A percentile compares a stretch with the other conserved stretches of the same genome.
phyloP scores from a whole-genome alignment of 129 eudicot genomes.

The Cynara cardunculus region DNA sequence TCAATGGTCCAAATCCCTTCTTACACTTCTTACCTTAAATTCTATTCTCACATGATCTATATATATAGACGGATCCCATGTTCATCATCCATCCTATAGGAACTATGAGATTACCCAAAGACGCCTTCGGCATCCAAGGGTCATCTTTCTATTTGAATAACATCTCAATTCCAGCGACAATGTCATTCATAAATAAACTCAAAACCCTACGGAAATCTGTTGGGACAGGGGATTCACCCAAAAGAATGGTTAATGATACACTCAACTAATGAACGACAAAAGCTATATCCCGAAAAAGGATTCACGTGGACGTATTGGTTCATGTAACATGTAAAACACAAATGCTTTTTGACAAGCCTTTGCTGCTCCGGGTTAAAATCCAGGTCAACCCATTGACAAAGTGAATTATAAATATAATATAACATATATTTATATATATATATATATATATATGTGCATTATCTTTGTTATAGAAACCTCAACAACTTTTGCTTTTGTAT shows the following conservation, averaged over 20 bases:
- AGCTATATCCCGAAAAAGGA: not conserved
- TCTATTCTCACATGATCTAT: too few relatives aligned
- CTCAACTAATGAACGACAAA: not conserved
- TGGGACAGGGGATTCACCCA: not conserved
- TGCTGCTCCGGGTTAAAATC: not conserved
- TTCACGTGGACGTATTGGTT: not conserved
- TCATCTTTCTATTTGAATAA: too few relatives aligned
- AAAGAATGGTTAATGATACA: not conserved
- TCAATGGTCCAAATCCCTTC: too few relatives aligned
- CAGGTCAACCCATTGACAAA: not conserved
- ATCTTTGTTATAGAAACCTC: slow-evolving; percentile 1
- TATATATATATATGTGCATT: not conserved
- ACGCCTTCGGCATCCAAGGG: not conserved
- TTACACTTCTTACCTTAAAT: too few relatives aligned
- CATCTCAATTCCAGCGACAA: not conserved
- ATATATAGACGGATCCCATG: too few relatives aligned
- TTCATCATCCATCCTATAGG: too few relatives aligned
- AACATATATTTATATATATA: too few relatives aligned
- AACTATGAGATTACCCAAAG: too few relatives aligned
- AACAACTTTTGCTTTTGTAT: slow-evolving; percentile 10
- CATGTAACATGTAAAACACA: not conserved
- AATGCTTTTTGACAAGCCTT: not conserved
- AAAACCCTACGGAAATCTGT: not conserved
- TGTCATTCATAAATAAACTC: not conserved
- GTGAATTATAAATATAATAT: not conserved